Percentiles rank a stretch among this genome's conserved stretches.
phyloP scores from a whole-genome alignment of 1,139 yeast genomes.

The Magnusiomyces tetraspermus region DNA sequence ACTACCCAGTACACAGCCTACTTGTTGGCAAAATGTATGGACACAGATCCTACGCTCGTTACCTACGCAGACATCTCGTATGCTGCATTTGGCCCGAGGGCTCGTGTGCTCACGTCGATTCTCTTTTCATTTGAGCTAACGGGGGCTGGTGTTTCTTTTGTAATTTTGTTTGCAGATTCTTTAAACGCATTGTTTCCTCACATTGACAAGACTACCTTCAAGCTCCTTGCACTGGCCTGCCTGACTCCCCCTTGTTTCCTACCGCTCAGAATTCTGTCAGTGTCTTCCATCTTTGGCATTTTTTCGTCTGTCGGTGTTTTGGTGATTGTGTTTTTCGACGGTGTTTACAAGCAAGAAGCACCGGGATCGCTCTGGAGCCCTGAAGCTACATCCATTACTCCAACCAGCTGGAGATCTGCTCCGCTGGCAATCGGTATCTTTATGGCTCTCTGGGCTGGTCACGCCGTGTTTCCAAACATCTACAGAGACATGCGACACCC shows the following conservation, averaged over 20 bases:
- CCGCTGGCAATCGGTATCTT: slow-evolving; percentile 62
- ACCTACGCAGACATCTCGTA: slow-evolving; percentile 84
- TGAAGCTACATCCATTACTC: slow-evolving; percentile 39
- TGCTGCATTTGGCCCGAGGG: slow-evolving; percentile 58
- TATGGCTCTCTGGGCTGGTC: slow-evolving; percentile 90
- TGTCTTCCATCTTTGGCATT: slow-evolving; percentile 68
- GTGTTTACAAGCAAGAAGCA: slow-evolving; percentile 42
- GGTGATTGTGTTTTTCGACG: slow-evolving; percentile 49
- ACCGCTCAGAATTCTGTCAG: slow-evolving; percentile 63
- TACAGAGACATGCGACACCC: slow-evolving; percentile 81
- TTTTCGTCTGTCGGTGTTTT: slow-evolving; percentile 59
- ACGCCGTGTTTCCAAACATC: slow-evolving; percentile 74
- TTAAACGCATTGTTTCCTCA: slow-evolving; percentile 55
- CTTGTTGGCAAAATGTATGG: slow-evolving; percentile 53
- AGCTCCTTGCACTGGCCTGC: slow-evolving; percentile 48
- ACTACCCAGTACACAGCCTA: slow-evolving; percentile 63
- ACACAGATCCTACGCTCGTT: slow-evolving; percentile 64
- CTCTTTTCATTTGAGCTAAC: slow-evolving; percentile 67
- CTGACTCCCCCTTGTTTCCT: slow-evolving; percentile 57
- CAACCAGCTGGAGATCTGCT: slow-evolving; percentile 40
- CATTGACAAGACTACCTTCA: slow-evolving; percentile 42
- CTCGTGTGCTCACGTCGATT: slow-evolving; percentile 55
- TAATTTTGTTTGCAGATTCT: slow-evolving; percentile 78
- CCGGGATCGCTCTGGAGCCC: slow-evolving; percentile 66
- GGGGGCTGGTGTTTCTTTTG: slow-evolving; percentile 70